Base-by-base conservation (phyloP, 2,329 filamentous ascomycete genomes). In the Parastagonospora nodorum region DNA sequence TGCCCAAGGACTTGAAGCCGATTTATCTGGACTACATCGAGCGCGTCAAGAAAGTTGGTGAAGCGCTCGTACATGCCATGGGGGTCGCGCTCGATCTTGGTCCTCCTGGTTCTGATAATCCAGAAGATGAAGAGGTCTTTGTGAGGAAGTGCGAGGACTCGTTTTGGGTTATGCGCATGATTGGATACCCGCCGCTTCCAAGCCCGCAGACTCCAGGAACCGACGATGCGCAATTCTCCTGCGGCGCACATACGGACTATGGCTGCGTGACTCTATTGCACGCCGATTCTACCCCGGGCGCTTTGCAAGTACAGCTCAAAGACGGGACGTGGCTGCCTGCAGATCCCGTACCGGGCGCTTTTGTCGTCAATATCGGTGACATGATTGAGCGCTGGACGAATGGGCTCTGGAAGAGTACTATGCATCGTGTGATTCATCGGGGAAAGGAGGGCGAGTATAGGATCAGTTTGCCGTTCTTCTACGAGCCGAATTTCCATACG, bases 351-450 rank as follows among this genome's bases (percentile, higher is more conserved):
- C 66, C 71, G 2, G 78, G 75, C 12, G 69, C 74, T 0, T 79
- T 78, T 46, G 77, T 80, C 2, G 76, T 81, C 5, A 80, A 81
- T 53, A 76, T 81, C 39, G 78, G 78, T 0, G 78, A 81, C 54
- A 76, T 80, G 74, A 73, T 80, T 53, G 73, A 78, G 64, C 62
- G 74, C 37, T 78, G 75, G 75, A 78, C 77, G 12, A 74, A 75
- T 42, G 77, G 75, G 29, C 24, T 71, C 38, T 78, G 75, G 67
- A 72, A 73, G 51, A 72, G 66, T 19, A 80, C 78, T 1, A 56
- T 71, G 30, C 78, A 81, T 63, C 63, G 78, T 4, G 78, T 80
- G 8, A 67, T 80, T 3, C 78, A 80, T 55, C 54, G 64, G 1
- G 71, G 69, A 1, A 61, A 63, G 8, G 66, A 24, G 19, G 19